phyloP scores from a whole-genome alignment of 768 basidiomycete species.

The Kwoniella europaea region DNA sequence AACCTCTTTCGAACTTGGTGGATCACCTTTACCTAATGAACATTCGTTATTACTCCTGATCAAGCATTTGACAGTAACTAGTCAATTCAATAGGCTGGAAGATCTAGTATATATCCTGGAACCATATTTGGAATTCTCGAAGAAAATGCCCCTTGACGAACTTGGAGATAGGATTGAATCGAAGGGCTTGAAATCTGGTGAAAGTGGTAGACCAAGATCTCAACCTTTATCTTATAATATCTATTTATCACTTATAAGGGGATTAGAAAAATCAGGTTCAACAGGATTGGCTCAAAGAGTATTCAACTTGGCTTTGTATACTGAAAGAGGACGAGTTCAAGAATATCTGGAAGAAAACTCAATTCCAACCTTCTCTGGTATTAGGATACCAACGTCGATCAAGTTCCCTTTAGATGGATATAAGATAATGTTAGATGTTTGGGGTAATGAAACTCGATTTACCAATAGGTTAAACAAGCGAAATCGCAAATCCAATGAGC shows the following conservation, averaged over 20 bases:
- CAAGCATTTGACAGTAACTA: constrained; percentile 27
- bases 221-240: constrained; percentile 16
- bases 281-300: constrained; percentile 41
- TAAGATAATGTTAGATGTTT: constrained; percentile 39
- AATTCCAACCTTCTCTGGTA: background rate
- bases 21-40: constrained; percentile 13
- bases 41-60: constrained; percentile 18
- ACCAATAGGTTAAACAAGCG: background rate
- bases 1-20: background rate
- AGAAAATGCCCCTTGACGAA: constrained; percentile 3
- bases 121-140: constrained; percentile 34
- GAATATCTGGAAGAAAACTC: background rate
- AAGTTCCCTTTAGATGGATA: constrained; percentile 35
- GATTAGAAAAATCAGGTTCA: constrained; percentile 29
- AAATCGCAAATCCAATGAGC: background rate
- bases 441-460: constrained; percentile 33
- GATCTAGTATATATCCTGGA: constrained; percentile 27
- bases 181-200: constrained; percentile 5
- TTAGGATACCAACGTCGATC: background rate
- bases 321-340: constrained; percentile 25
- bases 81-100: constrained; percentile 26
- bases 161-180: background rate
- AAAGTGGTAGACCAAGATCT: constrained; percentile 15
- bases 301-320: constrained; percentile 33
- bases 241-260: constrained; percentile 27